Base-by-base conservation (phyloP, 2,329 filamentous ascomycete species). In the Cryphonectria nitschkei region DNA sequence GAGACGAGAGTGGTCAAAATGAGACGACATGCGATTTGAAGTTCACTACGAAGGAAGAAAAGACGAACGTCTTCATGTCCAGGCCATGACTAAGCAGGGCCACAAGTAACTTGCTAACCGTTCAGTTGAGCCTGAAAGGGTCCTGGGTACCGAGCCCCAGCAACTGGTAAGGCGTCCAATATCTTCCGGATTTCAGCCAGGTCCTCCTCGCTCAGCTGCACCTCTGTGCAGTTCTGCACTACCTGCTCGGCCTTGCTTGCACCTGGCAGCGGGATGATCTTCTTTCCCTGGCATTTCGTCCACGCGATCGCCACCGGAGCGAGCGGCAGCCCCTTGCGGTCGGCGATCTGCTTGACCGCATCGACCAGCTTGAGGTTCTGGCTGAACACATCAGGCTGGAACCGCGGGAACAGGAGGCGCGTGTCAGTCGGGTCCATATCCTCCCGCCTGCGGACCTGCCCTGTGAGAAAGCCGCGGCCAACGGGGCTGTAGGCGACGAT, bases 291-390 rank as follows among this genome's bases (percentile, higher is more conserved):
- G 41, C 81, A 82, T 63, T 79, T 80, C 3, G 89, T 80, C 90
- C 92, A 94, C 66, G 84, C 86, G 68, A 94, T 82, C 22, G 90
- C 90, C 41, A 94, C 82, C 80, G 93, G 91, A 1, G 86, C 85
- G 8, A 87, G 77, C 0, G 88, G 90, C 76, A 84, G 87, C 0
- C 84, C 84, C 80, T 92, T 93, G 75, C 82, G 82, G 75, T 81
- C 77, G 1, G 91, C 90, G 41, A 93, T 76, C 37, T 81, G 80
- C 77, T 89, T 81, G 7, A 93, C 79, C 68, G 88, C 83, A 14
- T 83, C 74, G 13, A 90, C 88, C 6, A 94, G 84, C 77, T 89
- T 79, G 13, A 93, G 75, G 78, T 93, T 94, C 77, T 86, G 84
- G 43, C 85, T 82, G 75, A 93, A 91, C 71, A 86, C 87, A 14